These are phyloP conservation scores for Torulaspora pretoriensis DNA, from an alignment of 1,139 yeast species.

Conservation along the genomic window DNA sequence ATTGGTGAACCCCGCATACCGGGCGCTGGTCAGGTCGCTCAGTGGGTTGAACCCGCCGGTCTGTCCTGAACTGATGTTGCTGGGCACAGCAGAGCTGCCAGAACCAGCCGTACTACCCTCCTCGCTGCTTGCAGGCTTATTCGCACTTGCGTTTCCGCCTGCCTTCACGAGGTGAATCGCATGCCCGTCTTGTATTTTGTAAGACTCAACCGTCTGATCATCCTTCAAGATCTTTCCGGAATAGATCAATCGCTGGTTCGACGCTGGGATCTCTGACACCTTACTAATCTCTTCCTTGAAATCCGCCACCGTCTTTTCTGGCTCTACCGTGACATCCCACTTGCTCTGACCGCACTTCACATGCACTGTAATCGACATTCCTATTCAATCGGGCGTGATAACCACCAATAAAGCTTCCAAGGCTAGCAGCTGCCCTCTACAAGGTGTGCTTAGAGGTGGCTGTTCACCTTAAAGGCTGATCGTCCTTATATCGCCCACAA, in stretches of 20 bases:
- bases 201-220: constrained; percentile 63
- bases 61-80: constrained; percentile 74
- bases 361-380: constrained; percentile 31
- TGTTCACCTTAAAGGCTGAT: neutral
- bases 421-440: neutral
- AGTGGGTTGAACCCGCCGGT: constrained; percentile 85
- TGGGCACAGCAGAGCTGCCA: constrained; percentile 53
- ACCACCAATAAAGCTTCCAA: neutral
- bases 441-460: neutral
- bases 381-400: neutral
- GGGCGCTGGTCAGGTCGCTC: constrained; percentile 89
- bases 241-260: constrained; percentile 80
- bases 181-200: constrained; percentile 81
- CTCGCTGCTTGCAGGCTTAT: constrained; percentile 14
- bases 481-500: neutral
- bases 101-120: neutral
- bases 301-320: constrained; percentile 56
- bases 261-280: constrained; percentile 61
- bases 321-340: constrained; percentile 57
- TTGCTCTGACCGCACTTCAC: constrained; percentile 66
- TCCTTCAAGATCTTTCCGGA: constrained; percentile 93
- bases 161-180: constrained; percentile 81
- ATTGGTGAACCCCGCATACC: constrained; percentile 85
- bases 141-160: constrained; percentile 42
- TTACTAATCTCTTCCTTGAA: constrained; percentile 63